Base-by-base conservation (phyloP, 2,329 filamentous ascomycete genomes). In the Epichloe brachyelytri region DNA sequence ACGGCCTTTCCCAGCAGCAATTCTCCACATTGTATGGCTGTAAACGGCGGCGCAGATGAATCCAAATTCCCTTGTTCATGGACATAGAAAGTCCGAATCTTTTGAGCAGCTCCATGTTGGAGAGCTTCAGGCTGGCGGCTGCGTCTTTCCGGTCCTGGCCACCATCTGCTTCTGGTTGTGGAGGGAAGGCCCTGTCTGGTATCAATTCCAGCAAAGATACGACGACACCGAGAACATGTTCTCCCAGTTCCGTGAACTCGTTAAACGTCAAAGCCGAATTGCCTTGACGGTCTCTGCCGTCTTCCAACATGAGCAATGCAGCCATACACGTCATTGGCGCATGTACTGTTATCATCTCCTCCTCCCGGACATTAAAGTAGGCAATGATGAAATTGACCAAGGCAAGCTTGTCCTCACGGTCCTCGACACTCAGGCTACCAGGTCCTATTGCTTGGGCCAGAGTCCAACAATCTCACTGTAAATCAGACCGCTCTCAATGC, bases 331-430 rank as follows among this genome's bases (percentile, higher is more conserved):
- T 77, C 30, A 94, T 68, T 36, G 91, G 91, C 33, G 90, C 85
- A 67, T 97, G 91, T 20, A 87, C 71, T 2, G 86, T 80, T 15
- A 95, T 68, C 91, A 98, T 97, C 62, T 98, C 94, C 65, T 97
- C 93, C 67, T 98, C 93, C 49, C 84, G 81, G 47, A 97, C 79
- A 65, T 96, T 97, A 74, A 98, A 98, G 58, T 91, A 85, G 5
- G 78, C 70, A 56, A 96, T 70, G 50, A 96, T 83, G 65, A 97
- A 98, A 54, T 78, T 79, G 50, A 90, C 82, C 41, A 96, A 73
- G 19, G 79, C 77, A 50, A 96, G 71, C 54, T 85, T 83, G 51
- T 79, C 77, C 54, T 78, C 68, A 48, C 76, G 77, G 51, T 80
- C 74, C 4, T 70, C 67, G 4, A 63, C 59, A 36, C 62, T 61